Evolutionary conservation across 352 stramenopile genomes (phyloP).

Genomic region (Elongisporangium undulatum): DNA sequence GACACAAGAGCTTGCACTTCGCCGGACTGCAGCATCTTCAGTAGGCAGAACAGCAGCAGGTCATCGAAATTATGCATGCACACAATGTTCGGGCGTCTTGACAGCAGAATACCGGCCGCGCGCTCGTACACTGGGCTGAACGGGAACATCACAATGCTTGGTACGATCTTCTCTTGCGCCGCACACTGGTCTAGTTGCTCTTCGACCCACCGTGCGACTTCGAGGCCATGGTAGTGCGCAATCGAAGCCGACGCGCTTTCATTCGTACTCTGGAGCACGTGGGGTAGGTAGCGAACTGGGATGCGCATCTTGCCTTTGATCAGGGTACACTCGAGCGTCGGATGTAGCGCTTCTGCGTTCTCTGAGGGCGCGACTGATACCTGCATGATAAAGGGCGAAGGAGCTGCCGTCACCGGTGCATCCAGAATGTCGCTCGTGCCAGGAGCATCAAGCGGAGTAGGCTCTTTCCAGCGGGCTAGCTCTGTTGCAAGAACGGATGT

Average conservation of each 20-base stretch:
- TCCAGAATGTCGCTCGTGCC: background rate
- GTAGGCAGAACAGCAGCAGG: conserved; percentile 39
- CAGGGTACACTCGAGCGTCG: conserved; percentile 28
- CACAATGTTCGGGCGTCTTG: conserved; percentile 25
- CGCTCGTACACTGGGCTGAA: conserved; percentile 29
- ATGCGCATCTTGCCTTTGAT: conserved; percentile 30
- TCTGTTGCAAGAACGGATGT: conserved; percentile 22
- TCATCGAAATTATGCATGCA: conserved; percentile 44
- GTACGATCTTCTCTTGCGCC: conserved; percentile 24
- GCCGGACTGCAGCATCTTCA: conserved; percentile 27
- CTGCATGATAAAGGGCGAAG: conserved; percentile 35
- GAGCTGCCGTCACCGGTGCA: background rate
- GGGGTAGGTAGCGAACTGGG: conserved; percentile 3
- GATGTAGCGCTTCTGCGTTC: conserved; percentile 1
- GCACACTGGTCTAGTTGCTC: conserved; percentile 26
- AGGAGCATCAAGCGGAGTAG: conserved; percentile 10
- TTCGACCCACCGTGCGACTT: conserved; percentile 46
- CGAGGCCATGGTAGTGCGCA: conserved; percentile 40
- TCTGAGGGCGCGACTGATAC: conserved; percentile 12
- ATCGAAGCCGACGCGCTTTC: conserved; percentile 3
- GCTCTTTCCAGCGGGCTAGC: conserved; percentile 33
- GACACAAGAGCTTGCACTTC: conserved; percentile 30
- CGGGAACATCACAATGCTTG: conserved; percentile 36
- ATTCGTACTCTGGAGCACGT: background rate
- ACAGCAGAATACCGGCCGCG: conserved; percentile 34